Percentiles rank a stretch among this genome's conserved stretches.
Evolutionary conservation across 306 rosid genomes (phyloP).

Genomic region (Ceratonia siliqua): DNA sequence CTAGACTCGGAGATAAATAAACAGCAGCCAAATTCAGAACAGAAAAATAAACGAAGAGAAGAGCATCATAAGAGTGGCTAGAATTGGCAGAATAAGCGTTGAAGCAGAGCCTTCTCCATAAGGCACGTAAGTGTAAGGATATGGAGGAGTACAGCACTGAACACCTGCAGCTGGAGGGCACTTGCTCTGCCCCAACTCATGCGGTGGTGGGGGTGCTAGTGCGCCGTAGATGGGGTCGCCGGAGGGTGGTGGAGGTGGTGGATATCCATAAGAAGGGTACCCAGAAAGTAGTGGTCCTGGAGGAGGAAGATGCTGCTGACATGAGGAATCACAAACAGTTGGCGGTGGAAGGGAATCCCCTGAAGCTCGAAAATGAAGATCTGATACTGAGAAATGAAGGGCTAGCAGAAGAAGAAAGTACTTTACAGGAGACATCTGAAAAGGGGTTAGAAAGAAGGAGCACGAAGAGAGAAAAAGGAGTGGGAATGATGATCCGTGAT

Average conservation of each 20-base stretch:
- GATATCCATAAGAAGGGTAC: slow-evolving; percentile 32
- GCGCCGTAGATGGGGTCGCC: slow-evolving; percentile 33
- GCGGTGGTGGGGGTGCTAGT: slow-evolving; percentile 36
- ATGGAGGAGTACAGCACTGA: slow-evolving; percentile 43
- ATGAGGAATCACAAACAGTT: slow-evolving; percentile 31
- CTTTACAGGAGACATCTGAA: slow-evolving; percentile 27
- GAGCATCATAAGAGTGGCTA: slow-evolving; percentile 3
- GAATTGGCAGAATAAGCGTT: slow-evolving; percentile 18
- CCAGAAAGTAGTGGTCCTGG: slow-evolving; percentile 37
- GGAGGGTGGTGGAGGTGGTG: slow-evolving; percentile 34
- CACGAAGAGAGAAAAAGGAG: neutral
- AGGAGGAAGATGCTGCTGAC: slow-evolving; percentile 37
- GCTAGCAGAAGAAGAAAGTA: neutral
- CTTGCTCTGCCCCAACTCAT: slow-evolving; percentile 21
- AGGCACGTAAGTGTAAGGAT: slow-evolving; percentile 35
- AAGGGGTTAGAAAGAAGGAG: neutral
- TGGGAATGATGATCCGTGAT: slow-evolving; percentile 9
- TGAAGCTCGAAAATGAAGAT: slow-evolving; percentile 25
- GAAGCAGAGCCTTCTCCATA: slow-evolving; percentile 18
- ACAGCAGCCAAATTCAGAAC: slow-evolving; percentile 26
- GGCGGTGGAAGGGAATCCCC: slow-evolving; percentile 25
- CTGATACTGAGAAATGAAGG: slow-evolving; percentile 12
- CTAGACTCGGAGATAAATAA: neutral
- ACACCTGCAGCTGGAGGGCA: slow-evolving; percentile 49
- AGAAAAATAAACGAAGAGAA: slow-evolving; percentile 27